Base-by-base conservation (phyloP, 352 stramenopile genomes). In the Pythium aphanidermatum region DNA sequence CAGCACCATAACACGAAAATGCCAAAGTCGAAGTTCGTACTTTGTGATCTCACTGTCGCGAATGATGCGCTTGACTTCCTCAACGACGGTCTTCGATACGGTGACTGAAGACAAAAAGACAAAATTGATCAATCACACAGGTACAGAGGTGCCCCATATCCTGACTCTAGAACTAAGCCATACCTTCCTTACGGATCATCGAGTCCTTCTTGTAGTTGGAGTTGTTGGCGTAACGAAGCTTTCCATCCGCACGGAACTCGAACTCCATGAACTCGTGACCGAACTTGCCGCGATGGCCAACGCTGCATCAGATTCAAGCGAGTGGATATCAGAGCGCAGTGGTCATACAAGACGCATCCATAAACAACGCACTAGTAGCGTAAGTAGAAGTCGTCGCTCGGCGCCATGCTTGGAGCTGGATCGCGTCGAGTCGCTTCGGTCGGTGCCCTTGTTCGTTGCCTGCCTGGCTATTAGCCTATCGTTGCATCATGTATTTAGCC, bases 251-350 rank as follows among this genome's bases (percentile, higher is more conserved):
- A 29, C 70, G 81, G 41, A 98, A 95, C 63, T 98, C 93, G 56
- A 98, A 98, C 73, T 99, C 95, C 88, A 98, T 96, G 58, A 97
- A 97, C 64, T 98, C 93, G 63, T 98, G 92, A 16, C 95, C 96
- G 65, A 98, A 98, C 64, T 97, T 95, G 44, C 94, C 95, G 46
- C 92, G 84, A 62, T 98, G 96, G 8, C 96, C 95, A 19, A 98
- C 92, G 60, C 86, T 96, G 32, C 24, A 46, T n/a, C n/a, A n/a
- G n/a, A n/a, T n/a, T n/a, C n/a, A n/a, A n/a, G n/a, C n/a, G n/a
- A n/a, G n/a, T n/a, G n/a, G n/a, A n/a, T n/a, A n/a, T n/a, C n/a
- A n/a, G n/a, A n/a, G n/a, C n/a, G n/a, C n/a, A n/a, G n/a, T n/a
- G n/a, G n/a, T n/a, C n/a, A n/a, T n/a, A n/a, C 9, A 21, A 7